Conservation (phyloP, 768 basidiomycete genomes). For the Postia placenta region DNA sequence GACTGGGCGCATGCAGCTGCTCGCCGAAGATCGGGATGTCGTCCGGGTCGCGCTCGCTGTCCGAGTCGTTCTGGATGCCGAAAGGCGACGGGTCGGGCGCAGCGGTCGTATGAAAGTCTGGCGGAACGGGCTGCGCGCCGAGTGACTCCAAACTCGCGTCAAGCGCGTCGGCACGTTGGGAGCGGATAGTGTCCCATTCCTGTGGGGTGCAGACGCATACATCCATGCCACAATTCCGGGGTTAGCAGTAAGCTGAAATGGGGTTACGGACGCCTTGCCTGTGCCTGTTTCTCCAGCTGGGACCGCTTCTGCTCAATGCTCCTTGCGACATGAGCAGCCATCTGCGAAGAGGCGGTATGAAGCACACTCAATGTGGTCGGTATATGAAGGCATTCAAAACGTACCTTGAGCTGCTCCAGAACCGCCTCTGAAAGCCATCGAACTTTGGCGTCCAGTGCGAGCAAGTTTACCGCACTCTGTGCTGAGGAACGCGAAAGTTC, state of each 20-base stretch:
- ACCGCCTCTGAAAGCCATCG: conserved; percentile 73
- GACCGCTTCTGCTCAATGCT: conserved; percentile 67
- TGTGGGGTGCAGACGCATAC: too few species aligned
- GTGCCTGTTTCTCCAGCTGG: conserved; percentile 51
- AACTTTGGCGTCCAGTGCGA: conserved; percentile 76
- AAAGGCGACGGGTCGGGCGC: conserved; percentile 67
- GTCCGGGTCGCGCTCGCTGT: conserved; percentile 32
- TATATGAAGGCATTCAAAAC: conserved; percentile 8
- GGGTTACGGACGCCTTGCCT: conserved; percentile 30
- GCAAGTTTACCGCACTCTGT: conserved; percentile 59
- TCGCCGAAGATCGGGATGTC: conserved; percentile 15
- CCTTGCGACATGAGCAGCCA: conserved; percentile 69
- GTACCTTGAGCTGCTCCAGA: conserved; percentile 69
- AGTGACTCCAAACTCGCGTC: conserved; percentile 70
- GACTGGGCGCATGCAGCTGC: conserved; percentile 18
- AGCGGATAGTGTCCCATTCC: conserved; percentile 70
- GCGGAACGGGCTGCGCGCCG: conserved; percentile 67
- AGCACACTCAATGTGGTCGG: too few species aligned
- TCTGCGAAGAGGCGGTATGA: conserved; percentile 29
- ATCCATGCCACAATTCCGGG: too few species aligned
- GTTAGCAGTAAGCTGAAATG: background rate
- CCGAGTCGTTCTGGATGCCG: conserved; percentile 59
- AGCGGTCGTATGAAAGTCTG: conserved; percentile 64
- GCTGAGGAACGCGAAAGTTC: conserved; percentile 59
- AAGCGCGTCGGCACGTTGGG: conserved; percentile 52